Conservation (phyloP, 2,329 filamentous ascomycete species). For the Fusarium sp. region DNA sequence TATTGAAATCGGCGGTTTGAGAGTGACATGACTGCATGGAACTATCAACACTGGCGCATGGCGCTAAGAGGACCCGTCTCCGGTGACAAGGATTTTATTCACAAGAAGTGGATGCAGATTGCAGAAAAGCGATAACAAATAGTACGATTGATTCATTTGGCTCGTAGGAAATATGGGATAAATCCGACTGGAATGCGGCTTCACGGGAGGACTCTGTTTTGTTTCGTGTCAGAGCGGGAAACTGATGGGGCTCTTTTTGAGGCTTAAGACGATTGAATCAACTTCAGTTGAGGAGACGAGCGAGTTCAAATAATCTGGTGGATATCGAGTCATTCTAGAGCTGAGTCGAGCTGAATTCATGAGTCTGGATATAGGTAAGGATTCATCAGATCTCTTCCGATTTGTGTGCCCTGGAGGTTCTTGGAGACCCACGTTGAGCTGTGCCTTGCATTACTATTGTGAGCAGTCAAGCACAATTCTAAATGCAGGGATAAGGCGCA, state of each 20-base stretch:
- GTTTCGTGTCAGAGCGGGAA: conserved; percentile 32
- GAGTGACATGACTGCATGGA: conserved; percentile 27
- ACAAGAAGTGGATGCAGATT: conserved; percentile 6
- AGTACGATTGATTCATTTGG: conserved; percentile 11
- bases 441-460: conserved; percentile 3
- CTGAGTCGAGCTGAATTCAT: background rate
- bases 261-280: conserved; percentile 22
- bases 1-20: conserved; percentile 11
- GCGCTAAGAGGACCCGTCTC: conserved; percentile 24
- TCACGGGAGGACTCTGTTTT: background rate
- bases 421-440: background rate
- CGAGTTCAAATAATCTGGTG: background rate
- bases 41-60: conserved; percentile 27
- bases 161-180: background rate
- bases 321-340: background rate
- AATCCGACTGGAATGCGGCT: conserved; percentile 16
- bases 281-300: conserved; percentile 21
- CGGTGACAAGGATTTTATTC: conserved; percentile 19
- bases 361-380: conserved; percentile 6
- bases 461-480: conserved; percentile 7
- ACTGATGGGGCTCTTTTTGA: background rate
- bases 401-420: conserved; percentile 3
- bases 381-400: conserved; percentile 5
- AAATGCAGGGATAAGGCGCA: background rate
- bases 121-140: background rate